Base-by-base conservation (phyloP, 2,329 filamentous ascomycete species). In the Akanthomyces dipterigenus region DNA sequence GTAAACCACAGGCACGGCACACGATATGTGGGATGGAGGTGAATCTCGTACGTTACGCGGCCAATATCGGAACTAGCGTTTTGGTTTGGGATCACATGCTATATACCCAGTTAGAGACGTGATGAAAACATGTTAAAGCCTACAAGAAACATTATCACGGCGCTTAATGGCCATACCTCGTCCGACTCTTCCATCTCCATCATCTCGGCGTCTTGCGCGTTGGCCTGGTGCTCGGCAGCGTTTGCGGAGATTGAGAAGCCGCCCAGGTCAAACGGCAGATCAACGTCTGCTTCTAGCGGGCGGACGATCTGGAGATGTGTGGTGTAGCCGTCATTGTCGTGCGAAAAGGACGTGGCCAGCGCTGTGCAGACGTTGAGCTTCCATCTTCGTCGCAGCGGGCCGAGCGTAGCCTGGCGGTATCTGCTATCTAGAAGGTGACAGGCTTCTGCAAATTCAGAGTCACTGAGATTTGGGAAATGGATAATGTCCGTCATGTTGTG, bases 1-100 rank as follows among this genome's bases (percentile, higher is more conserved):
- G 78, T 83, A 76, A 93, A 91, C 83, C 89, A 93, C 61, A 93
- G 79, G 63, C 89, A 89, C 9, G 90, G 90, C 50, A 88, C 83
- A 64, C 82, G 82, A 74, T 93, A 93, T 61, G 87, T 89, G 60
- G 87, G 84, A 67, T 91, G 90, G 63, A 89, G 79, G 69, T 90
- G 82, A 67, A 93, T 85, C 72, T 91, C 87, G 75, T 92, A 93
- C 63, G 82, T 80, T 66, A 90, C 84, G 67, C 80, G 76, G 60
- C 76, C 76, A 64, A 72, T 71, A 63, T 73, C 75, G 62, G 70
- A 68, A 53, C 65, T 67, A 49, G 68, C 64, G 34, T 66, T 65
- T 20, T 68, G 67, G 55, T 67, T 75, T 34, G 69, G 63, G 38
- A 82, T 66, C 48, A 72, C 75, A 46, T 77, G 77, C 79, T 83